Evolutionary conservation across 805 yeast genomes (phyloP), one percentile per base, ranked within the genome.

Genomic region (Jamesozyma hellenica): DNA sequence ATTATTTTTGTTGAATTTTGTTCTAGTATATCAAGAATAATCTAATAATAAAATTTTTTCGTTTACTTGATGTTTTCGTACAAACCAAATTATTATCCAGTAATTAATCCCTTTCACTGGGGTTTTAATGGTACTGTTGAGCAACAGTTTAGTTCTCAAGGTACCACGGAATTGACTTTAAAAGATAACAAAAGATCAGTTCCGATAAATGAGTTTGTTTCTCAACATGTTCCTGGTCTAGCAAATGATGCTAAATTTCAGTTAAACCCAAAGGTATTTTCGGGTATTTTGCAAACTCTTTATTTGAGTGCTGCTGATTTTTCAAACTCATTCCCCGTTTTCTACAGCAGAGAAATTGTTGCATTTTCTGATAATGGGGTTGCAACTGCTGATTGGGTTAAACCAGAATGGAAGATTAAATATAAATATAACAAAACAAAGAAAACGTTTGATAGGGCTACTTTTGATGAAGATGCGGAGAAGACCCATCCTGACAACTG

Each of bases 261-360:
- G 57, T 64, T 80, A 55, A 72, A 75, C 45, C 92, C 92, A 7
- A 60, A 72, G 3, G 57, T 81, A 23, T 75, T 75, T 57, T 77
- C 77, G 43, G 95, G 95, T 18, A 71, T 80, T 41, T 60, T 84
- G 21, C 96, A 88, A 60, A 86, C 95, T 2, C 53, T 81, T 55
- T 78, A 75, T 52, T 75, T 88, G 34, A 72, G 79, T 2, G 60
- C 68, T 17, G 73, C 75, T 29, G 69, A 70, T 41, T 71, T 71
- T 42, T 65, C 74, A n/a, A 63, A 65, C 32, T 58, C 60, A 23
- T 80, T 79, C 46, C 62, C 63, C 32, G 72, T 83, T 2, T 75
- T 75, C 57, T 88, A 86, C 48, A 94, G 94, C 2, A 70, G 96
- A 50, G 75, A 82, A 49, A 53, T 81, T 9, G 64, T 76, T 34